phyloP scores from a whole-genome alignment of 257 asterid genomes.

The Plectranthus barbatus region DNA sequence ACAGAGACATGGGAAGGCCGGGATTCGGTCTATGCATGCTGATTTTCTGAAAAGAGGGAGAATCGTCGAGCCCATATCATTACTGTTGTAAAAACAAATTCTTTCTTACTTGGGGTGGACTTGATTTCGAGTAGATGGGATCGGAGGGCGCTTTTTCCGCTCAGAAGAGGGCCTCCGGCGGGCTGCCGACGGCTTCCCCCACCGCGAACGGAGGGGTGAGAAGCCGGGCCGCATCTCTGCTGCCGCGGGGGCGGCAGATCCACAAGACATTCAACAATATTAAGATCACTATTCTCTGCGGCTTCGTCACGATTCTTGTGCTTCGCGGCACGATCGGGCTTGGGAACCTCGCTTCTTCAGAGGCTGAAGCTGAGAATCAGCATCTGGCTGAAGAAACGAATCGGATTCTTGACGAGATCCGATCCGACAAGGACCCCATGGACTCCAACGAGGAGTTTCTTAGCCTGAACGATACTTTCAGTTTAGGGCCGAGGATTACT shows the following conservation, averaged over 20 bases:
- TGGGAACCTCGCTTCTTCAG: no score
- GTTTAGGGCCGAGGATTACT: slow-evolving; percentile 55
- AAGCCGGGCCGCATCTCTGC: no score
- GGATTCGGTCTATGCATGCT: neutral
- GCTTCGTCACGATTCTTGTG: no score
- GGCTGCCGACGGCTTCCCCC: slow-evolving; percentile 38
- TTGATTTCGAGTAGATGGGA: slow-evolving; percentile 32
- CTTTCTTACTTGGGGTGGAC: neutral
- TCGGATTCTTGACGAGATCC: no score
- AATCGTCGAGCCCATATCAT: neutral
- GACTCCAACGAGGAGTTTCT: slow-evolving; percentile 35
- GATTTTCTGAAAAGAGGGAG: neutral
- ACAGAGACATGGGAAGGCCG: neutral
- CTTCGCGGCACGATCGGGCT: no score
- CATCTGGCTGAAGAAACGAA: no score
- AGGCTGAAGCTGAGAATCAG: no score
- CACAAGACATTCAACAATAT: no score
- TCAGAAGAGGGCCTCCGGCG: slow-evolving; percentile 51
- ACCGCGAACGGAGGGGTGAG: slow-evolving; percentile 40
- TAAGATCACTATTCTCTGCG: no score
- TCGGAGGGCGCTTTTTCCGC: slow-evolving; percentile 50
- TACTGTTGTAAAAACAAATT: neutral
- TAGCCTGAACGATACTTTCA: slow-evolving; percentile 33
- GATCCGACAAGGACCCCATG: no score
- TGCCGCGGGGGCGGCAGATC: no score